Conservation (phyloP, 768 basidiomycete species). For the Boletus tylopilopsis region DNA sequence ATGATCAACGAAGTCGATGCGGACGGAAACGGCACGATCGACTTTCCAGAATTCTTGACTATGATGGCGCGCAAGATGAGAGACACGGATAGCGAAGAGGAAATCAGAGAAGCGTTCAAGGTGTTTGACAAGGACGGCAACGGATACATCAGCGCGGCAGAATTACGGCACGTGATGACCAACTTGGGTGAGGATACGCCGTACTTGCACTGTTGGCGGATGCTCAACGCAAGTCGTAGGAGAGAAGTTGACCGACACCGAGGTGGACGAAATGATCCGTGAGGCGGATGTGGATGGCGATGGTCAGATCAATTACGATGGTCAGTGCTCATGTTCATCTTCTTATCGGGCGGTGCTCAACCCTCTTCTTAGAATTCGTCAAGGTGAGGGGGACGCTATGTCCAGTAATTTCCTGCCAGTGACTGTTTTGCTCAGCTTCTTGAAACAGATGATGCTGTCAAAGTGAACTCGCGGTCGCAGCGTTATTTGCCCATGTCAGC, state of each 20-base stretch:
- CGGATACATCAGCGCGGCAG: slow-evolving; percentile 82
- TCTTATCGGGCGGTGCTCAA: not conserved
- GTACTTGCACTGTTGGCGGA: not conserved
- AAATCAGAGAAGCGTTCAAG: slow-evolving; percentile 95
- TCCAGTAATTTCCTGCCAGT: not conserved
- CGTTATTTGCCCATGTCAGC: slow-evolving; percentile 19
- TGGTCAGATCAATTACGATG: slow-evolving; percentile 89
- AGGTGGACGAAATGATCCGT: slow-evolving; percentile 96
- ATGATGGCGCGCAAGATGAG: slow-evolving; percentile 89
- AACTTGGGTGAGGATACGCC: slow-evolving; percentile 59
- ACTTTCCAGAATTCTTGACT: slow-evolving; percentile 79
- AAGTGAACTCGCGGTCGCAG: slow-evolving; percentile 45
- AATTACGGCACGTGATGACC: slow-evolving; percentile 89
- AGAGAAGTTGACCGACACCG: slow-evolving; percentile 81
- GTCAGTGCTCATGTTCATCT: slow-evolving; percentile 37
- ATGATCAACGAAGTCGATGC: slow-evolving; percentile 96
- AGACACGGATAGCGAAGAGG: slow-evolving; percentile 90
- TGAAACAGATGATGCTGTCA: slow-evolving; percentile 65
- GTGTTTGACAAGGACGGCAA: slow-evolving; percentile 97
- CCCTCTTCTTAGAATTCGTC: slow-evolving; percentile 59
- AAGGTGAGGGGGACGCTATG: slow-evolving; percentile 41
- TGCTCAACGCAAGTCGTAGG: slow-evolving; percentile 38
- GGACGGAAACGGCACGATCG: slow-evolving; percentile 85
- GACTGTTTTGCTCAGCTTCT: slow-evolving; percentile 10
- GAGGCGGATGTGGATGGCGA: slow-evolving; percentile 95